A percentile compares a stretch with the other conserved stretches of the same genome.
These are phyloP conservation scores for Stipa capillata DNA, from an alignment of 176 grass and related monocot genomes.

Conservation along the genomic window DNA sequence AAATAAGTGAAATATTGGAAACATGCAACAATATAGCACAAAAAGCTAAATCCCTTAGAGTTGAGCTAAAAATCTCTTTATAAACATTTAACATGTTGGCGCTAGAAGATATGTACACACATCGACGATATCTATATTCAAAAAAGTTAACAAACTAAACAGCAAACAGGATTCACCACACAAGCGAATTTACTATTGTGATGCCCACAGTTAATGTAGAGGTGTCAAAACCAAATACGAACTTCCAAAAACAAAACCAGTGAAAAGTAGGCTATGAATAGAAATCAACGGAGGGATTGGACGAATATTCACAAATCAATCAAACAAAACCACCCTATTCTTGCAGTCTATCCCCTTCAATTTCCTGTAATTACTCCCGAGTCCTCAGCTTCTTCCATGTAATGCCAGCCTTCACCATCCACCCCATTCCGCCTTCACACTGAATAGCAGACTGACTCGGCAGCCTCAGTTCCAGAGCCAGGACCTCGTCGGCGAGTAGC, in stretches of 20 bases:
- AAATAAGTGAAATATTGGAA: too few species aligned
- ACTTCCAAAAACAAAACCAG: background rate
- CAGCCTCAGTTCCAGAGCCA: background rate
- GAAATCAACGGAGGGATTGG: background rate
- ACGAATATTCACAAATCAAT: background rate
- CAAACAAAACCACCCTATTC: background rate
- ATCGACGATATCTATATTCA: too few species aligned
- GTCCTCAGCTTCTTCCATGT: background rate
- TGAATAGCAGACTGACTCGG: slow-evolving; percentile 15
- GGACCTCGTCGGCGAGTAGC: slow-evolving; percentile 27
- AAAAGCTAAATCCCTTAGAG: too few species aligned
- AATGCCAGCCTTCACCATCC: background rate
- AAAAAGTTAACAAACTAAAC: too few species aligned
- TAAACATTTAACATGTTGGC: too few species aligned
- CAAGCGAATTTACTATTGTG: too few species aligned
- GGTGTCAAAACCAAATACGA: background rate
- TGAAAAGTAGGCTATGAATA: background rate
- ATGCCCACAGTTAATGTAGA: too few species aligned
- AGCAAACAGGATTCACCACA: too few species aligned
- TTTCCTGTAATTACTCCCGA: background rate
- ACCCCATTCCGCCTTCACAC: slow-evolving; percentile 11
- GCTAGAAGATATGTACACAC: too few species aligned
- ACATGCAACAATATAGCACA: too few species aligned
- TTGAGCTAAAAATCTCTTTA: too few species aligned
- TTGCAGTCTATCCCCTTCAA: background rate